Evolutionary conservation across 1,139 yeast species (phyloP), one percentile per base, ranked within the genome.

Genomic region (Pichia inconspicua): DNA sequence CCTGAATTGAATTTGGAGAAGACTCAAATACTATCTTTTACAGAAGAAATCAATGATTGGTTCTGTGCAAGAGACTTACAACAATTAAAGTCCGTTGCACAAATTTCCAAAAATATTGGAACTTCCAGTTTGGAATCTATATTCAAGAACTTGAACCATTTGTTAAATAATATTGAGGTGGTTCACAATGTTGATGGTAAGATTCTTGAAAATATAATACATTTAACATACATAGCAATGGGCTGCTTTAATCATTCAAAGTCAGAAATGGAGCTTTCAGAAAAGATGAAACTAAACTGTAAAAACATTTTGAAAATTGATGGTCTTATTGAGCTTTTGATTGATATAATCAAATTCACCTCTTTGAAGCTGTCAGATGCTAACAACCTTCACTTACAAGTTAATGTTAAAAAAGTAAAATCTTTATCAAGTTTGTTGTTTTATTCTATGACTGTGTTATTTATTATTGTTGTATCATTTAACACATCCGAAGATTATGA

Each of bases 31-130:
- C 69, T 68, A 6, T 57, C 61, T 0, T 64, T 82, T 28, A 61
- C 62, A 12, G 63, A 66, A 5, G 88, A 82, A 54, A 53, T 83
- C 22, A 69, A 72, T 40, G 83, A 81, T 45, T 84, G 94, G 94
- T 84, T 84, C 57, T 69, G 77, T 6, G 59, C 60, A 40, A 64
- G 70, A 42, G 92, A 84, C 59, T 69, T 77, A 46, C 49, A 47
- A 5, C 58, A 60, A n/a, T 42, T 70, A 38, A 50, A 40, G 48
- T 44, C 58, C 9, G 49, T 64, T 7, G 41, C 46, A 1, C 41
- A 43, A 28, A 44, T 51, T 11, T 42, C 53, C 1, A 22, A 17
- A 28, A 43, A 14, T 28, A 27, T 35, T 19, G 42, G 4, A 8
- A 46, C 12, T 9, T 45, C 25, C n/a, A 47, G 41, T 32, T 38